Evolutionary conservation across 345 rosid species (phyloP), one percentile per base, ranked within the genome.

Genomic region (Eucalyptus decipiens): DNA sequence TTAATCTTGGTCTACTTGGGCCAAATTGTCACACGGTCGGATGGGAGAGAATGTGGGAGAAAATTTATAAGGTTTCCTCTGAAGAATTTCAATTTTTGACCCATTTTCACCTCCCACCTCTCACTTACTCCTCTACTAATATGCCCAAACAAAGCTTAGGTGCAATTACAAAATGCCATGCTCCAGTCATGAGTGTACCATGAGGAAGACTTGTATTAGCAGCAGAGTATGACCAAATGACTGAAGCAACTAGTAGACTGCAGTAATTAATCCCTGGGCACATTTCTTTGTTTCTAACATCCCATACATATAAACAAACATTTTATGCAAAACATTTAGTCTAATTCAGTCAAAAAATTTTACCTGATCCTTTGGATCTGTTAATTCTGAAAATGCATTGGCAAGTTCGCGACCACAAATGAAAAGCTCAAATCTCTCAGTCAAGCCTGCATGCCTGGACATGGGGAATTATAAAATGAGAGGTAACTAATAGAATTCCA

Each of bases 291-390:
- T 76, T 72, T 37, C 47, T 76, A 76, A 76, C 83, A 11, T 37
- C 28, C 47, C 83, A 19, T 11, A 21, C 83, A 76, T 37, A 72
- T 72, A 34, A 72, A 9, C 58, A 24, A 40, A 40, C 11, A n/a
- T 87, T 87, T 67, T n/a, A 58, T 62, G 51, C 81, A 62, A 65
- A 60, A 65, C n/a, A 58, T 51, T 67, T n/a, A n/a, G 32, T 26
- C 51, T 28, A 34, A 62, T 42, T 37, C 11, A 43, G 50, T 37
- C 42, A n/a, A 30, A 51, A 85, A 21, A 62, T 30, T 89, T 87
- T 93, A 95, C 99, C 98, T 98, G 99, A 89, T 98, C 99, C 90
- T 94, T 81, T 15, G 99, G 99, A 94, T 98, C 99, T 62, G 99
- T 98, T 91, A 96, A 90, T 93, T 97, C 99, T 81, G 98, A 97